These are phyloP conservation scores for Penicillium decumbens DNA, from an alignment of 2,329 filamentous ascomycete species.

Conservation along the genomic window DNA sequence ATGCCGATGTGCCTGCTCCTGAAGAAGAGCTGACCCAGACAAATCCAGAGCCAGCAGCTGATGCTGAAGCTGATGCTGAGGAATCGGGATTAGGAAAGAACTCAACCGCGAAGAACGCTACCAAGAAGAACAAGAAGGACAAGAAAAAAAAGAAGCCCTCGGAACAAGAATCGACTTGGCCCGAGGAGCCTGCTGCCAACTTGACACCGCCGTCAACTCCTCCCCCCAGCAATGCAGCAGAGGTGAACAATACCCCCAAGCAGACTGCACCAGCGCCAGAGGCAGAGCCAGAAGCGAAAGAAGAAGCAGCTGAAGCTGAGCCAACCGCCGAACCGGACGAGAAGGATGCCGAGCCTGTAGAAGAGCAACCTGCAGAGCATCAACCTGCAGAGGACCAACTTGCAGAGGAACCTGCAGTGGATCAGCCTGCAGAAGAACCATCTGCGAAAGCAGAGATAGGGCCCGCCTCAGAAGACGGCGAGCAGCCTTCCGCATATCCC, in stretches of 20 bases:
- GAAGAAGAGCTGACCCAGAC: background rate
- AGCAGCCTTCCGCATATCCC: background rate
- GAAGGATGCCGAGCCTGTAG: background rate
- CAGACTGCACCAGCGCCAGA: conserved; percentile 14
- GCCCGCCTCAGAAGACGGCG: background rate
- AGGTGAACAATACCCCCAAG: conserved; percentile 18
- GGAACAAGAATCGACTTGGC: conserved; percentile 11
- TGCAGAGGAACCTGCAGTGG: no score
- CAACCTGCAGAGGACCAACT: background rate
- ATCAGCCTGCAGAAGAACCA: background rate
- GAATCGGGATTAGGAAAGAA: conserved; percentile 1
- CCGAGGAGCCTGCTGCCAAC: conserved; percentile 24
- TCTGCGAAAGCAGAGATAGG: background rate
- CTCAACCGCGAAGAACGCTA: conserved; percentile 12
- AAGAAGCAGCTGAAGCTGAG: conserved; percentile 6
- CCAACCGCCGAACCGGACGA: background rate
- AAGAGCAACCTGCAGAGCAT: background rate
- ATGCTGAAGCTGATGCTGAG: background rate
- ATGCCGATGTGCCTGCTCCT: background rate
- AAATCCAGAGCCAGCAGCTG: background rate
- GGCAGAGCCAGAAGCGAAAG: conserved; percentile 3
- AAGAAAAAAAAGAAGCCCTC: conserved; percentile 20
- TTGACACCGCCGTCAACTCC: conserved; percentile 40
- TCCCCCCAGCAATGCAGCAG: conserved; percentile 18
- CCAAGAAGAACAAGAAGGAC: conserved; percentile 29